Evolutionary conservation across 2,329 filamentous ascomycete genomes (phyloP), one percentile per base, ranked within the genome.

Genomic region (Monosporascus cannonballus): DNA sequence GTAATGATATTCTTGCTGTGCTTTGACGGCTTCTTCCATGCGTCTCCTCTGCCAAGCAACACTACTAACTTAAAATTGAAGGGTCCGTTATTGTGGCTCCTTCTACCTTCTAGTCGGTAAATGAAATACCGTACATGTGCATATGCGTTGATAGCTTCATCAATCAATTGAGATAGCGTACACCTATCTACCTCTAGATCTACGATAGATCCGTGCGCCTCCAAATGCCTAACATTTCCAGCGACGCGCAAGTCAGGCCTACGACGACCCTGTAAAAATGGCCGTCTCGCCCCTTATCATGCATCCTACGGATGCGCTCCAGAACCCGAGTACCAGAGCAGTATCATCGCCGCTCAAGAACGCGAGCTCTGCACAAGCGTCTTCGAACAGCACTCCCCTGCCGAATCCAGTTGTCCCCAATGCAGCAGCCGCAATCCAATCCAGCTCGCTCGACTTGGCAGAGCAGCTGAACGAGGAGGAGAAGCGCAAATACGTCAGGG

Each of bases 401-500:
- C 68, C 69, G 6, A 48, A 51, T 11, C 58, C 60, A 17, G 58
- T 59, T 42, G 57, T 59, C 24, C 60, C 67, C 5, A 63, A 67
- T 30, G 60, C 62, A 4, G 56, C 67, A 14, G 62, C 64, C 4
- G 60, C 63, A 20, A 63, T 59, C 18, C 64, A 62, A 30, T 61
- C 63, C 14, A 59, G 65, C 7, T 64, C 67, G 22, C 59, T 83
- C 53, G 83, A 86, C 63, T 69, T 85, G n/a, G 79, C 88, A n/a
- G 89, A 93, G 71, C 86, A 90, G 67, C 79, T 92, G 69, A 93
- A 93, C 66, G 85, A 89, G 54, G 83, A 87, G 49, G 87, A 90
- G 65, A 90, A 91, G 70, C 80, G 82, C 60, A 96, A 94, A 76
- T 99, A 96, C 69, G 82, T 94, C 59, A 96, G 95, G 76, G 90